Conservation (phyloP, 495 filamentous ascomycete genomes). For the Elaphomyces granulatus region DNA sequence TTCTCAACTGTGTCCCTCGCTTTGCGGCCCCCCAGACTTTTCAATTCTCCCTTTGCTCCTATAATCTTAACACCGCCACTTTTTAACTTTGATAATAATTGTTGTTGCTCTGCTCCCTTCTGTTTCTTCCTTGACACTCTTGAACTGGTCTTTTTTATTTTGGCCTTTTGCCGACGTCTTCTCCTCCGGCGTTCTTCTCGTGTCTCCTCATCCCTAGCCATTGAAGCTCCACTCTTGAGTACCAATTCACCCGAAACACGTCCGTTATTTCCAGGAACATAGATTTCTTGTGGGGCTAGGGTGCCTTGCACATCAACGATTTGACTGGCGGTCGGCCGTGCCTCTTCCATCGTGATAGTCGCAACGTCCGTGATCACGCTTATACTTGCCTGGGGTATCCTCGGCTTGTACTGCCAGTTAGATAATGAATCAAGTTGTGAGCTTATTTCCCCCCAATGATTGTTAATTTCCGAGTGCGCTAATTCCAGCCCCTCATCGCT, state of each 20-base stretch:
- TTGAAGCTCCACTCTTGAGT: constrained; percentile 61
- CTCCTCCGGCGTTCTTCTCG: constrained; percentile 72
- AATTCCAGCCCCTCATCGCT: constrained; percentile 66
- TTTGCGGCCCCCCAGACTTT: constrained; percentile 52
- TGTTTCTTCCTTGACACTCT: constrained; percentile 4
- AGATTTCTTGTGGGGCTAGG: constrained; percentile 90
- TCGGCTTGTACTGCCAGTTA: constrained; percentile 93
- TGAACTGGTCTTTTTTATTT: constrained; percentile 6
- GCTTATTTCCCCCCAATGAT: constrained; percentile 69
- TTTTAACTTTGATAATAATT: constrained; percentile 66
- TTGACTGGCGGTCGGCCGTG: constrained; percentile 65
- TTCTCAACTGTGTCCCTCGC: constrained; percentile 17
- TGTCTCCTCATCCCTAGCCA: constrained; percentile 80
- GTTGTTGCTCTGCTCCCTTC: constrained; percentile 36
- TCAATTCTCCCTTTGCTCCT: constrained; percentile 75
- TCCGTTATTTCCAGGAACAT: constrained; percentile 58
- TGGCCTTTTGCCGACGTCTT: constrained; percentile 13
- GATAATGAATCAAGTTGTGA: constrained; percentile 74
- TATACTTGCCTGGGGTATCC: constrained; percentile 59
- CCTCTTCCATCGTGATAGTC: constrained; percentile 87
- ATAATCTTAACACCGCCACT: constrained; percentile 86
- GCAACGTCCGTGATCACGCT: constrained; percentile 82
- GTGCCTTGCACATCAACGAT: constrained; percentile 59
- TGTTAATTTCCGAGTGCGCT: constrained; percentile 74
- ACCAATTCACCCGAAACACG: constrained; percentile 54